Percentiles rank a stretch among this genome's conserved stretches.
Conservation (phyloP, 2,329 filamentous ascomycete genomes). For the Aspergillus costaricaensis region DNA sequence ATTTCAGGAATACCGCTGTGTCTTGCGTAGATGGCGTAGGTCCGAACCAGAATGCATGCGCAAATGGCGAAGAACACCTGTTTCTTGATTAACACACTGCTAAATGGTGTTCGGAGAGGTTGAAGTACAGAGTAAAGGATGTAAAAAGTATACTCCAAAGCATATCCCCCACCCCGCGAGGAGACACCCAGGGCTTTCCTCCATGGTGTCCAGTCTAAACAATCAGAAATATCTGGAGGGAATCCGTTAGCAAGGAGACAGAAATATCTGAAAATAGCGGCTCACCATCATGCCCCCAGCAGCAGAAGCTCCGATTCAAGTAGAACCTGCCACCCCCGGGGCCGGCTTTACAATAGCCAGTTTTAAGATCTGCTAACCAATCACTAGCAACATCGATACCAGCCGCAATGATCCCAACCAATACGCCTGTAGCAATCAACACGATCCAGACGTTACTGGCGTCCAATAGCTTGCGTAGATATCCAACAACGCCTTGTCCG, state of each 20-base stretch:
- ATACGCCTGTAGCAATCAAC: conserved; percentile 78
- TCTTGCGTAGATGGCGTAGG: conserved; percentile 83
- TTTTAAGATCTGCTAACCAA: conserved; percentile 92
- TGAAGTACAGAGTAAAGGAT: conserved; percentile 73
- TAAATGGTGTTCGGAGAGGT: not conserved
- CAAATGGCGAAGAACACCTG: conserved; percentile 75
- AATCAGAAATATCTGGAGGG: conserved; percentile 67
- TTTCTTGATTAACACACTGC: conserved; percentile 24
- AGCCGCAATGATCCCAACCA: conserved; percentile 81
- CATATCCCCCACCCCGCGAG: conserved; percentile 70
- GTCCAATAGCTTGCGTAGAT: conserved; percentile 73
- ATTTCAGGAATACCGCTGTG: conserved; percentile 98
- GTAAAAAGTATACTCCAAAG: conserved; percentile 86
- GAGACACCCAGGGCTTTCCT: conserved; percentile 69
- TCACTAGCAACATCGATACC: conserved; percentile 87
- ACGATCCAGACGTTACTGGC: conserved; percentile 90
- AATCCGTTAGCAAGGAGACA: conserved; percentile 17
- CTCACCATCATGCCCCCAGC: conserved; percentile 76
- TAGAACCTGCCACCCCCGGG: conserved; percentile 85
- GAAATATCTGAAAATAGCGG: not conserved
- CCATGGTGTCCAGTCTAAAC: conserved; percentile 86
- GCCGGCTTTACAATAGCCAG: conserved; percentile 77
- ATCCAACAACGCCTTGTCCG: conserved; percentile 70
- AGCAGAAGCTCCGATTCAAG: conserved; percentile 88
- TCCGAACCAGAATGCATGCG: conserved; percentile 77